Evolutionary conservation across 208 protist genomes (phyloP).

Genomic region (Leptomonas seymouri): DNA sequence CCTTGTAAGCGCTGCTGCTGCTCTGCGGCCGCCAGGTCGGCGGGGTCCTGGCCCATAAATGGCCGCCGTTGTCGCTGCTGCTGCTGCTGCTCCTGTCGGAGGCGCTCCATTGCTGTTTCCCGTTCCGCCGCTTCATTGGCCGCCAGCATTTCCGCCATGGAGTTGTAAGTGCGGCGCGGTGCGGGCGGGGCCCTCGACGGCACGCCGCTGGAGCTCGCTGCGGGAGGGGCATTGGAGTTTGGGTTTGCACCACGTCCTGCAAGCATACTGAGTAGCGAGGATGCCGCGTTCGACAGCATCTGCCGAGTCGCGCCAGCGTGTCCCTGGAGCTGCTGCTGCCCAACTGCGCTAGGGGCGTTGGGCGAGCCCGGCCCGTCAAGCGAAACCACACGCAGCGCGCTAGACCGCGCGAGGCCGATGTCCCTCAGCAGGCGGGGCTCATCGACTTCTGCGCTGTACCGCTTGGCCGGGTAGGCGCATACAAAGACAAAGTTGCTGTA

Average conservation of each 20-base stretch:
- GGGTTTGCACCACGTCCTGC: background rate
- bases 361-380: constrained; percentile 15
- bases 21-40: constrained; percentile 17
- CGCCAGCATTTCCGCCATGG: constrained; percentile 58
- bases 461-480: constrained; percentile 48
- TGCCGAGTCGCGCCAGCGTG: constrained; percentile 7
- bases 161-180: constrained; percentile 29
- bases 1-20: constrained; percentile 10
- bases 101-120: constrained; percentile 27
- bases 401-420: constrained; percentile 46
- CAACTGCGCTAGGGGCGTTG: constrained; percentile 6
- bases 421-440: constrained; percentile 41
- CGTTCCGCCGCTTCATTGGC: constrained; percentile 46
- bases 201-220: background rate
- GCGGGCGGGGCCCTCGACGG: background rate
- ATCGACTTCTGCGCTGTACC: constrained; percentile 46
- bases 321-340: constrained; percentile 1
- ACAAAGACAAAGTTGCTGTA: constrained; percentile 60
- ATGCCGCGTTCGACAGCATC: constrained; percentile 21
- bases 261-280: constrained; percentile 28
- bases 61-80: constrained; percentile 6
- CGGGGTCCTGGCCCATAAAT: constrained; percentile 12
- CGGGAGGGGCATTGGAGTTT: background rate
- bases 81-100: constrained; percentile 28
- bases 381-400: constrained; percentile 62